Evolutionary conservation across 768 basidiomycete genomes (phyloP).

Genomic region (Russula lepida): DNA sequence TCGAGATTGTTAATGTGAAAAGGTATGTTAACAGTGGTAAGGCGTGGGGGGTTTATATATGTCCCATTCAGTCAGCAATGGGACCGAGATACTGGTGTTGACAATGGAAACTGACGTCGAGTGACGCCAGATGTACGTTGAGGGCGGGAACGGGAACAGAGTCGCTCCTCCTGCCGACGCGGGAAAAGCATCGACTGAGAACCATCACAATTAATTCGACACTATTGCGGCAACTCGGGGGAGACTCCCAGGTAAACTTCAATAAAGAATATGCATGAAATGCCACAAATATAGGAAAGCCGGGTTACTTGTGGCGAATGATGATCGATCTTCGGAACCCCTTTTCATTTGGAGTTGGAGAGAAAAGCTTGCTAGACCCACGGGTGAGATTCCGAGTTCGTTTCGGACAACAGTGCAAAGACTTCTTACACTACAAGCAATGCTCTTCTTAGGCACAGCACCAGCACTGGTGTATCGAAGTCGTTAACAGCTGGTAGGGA

Average conservation of each 20-base stretch:
- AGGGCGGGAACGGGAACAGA: neutral
- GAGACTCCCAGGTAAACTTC: neutral
- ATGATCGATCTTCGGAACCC: neutral
- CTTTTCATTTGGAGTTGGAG: neutral
- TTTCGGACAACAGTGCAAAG: no score
- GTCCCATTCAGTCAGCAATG: no score
- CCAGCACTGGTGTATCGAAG: no score
- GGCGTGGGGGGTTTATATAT: neutral
- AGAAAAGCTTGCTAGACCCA: no score
- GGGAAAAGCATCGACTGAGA: neutral
- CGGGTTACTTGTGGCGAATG: no score
- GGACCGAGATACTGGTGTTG: neutral
- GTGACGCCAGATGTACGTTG: neutral
- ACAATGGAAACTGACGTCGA: slow-evolving; percentile 7
- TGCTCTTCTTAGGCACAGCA: no score
- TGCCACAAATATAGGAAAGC: neutral
- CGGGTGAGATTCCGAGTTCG: no score
- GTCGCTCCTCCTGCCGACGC: neutral
- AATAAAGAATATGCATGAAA: no score
- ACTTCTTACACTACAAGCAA: no score
- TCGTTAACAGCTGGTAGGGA: no score
- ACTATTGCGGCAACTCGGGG: no score
- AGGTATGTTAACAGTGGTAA: neutral
- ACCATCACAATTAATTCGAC: no score
- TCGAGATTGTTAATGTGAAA: neutral